Conservation (phyloP, 306 rosid genomes). For the Prunus mongolica region DNA sequence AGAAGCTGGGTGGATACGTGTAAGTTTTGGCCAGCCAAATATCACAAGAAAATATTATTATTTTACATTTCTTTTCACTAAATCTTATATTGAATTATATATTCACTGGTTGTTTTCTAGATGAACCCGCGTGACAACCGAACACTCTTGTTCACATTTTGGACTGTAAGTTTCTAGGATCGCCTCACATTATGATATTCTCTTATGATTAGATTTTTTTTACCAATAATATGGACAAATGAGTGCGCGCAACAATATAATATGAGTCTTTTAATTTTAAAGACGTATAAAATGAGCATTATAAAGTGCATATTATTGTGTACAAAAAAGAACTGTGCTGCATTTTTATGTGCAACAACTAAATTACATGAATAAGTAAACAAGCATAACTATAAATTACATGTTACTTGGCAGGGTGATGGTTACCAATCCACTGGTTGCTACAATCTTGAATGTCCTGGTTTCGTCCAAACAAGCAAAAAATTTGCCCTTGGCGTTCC, state of each 20-base stretch:
- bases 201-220: no score
- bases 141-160: constrained; percentile 17
- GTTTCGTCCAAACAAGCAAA: constrained; percentile 21
- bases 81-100: no score
- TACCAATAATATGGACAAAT: no score
- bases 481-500: constrained; percentile 3
- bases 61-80: background rate
- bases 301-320: no score
- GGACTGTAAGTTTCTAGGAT: constrained; percentile 21
- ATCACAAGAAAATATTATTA: background rate
- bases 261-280: no score
- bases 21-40: background rate
- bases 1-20: constrained; percentile 24
- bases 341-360: no score
- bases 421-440: constrained; percentile 13
- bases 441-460: constrained; percentile 19
- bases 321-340: no score
- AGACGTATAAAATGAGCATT: no score
- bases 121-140: background rate
- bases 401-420: constrained; percentile 4
- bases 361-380: no score
- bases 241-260: no score
- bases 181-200: background rate
- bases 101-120: background rate
- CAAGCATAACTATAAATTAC: no score